phyloP scores from a whole-genome alignment of 1,139 yeast genomes.

The Pichia inconspicua region DNA sequence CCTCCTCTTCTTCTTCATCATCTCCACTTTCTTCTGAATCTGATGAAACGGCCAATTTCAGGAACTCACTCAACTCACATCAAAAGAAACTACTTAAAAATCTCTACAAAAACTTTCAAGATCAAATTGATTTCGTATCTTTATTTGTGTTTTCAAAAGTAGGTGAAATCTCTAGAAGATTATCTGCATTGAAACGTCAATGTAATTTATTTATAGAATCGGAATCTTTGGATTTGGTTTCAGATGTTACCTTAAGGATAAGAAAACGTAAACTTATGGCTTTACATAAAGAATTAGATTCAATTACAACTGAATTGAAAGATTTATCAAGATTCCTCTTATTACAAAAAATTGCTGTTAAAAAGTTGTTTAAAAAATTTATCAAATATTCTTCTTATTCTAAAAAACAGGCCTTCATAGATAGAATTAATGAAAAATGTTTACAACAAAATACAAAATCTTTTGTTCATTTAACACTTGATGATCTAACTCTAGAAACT shows the following conservation, averaged over 20 bases:
- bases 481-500: conserved; percentile 56
- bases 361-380: conserved; percentile 76
- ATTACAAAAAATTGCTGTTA: conserved; percentile 73
- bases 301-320: conserved; percentile 54
- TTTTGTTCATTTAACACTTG: conserved; percentile 57
- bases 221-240: conserved; percentile 13
- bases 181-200: conserved; percentile 20
- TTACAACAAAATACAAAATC: conserved; percentile 40
- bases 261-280: conserved; percentile 18
- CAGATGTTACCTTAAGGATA: not conserved
- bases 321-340: conserved; percentile 66
- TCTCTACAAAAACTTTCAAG: conserved; percentile 27
- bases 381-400: conserved; percentile 48
- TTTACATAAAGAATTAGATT: conserved; percentile 33
- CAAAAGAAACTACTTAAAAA: conserved; percentile 20
- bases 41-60: conserved; percentile 1
- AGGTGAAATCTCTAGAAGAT: conserved; percentile 42
- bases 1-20: not conserved
- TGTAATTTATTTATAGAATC: conserved; percentile 21
- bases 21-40: not conserved
- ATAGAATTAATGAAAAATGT: conserved; percentile 29
- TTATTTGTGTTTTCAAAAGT: conserved; percentile 59
- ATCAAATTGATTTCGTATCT: conserved; percentile 32
- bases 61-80: conserved; percentile 11
- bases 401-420: conserved; percentile 34